Evolutionary conservation across 352 stramenopile species (phyloP).

Genomic region (Globisporangium abappressorium): DNA sequence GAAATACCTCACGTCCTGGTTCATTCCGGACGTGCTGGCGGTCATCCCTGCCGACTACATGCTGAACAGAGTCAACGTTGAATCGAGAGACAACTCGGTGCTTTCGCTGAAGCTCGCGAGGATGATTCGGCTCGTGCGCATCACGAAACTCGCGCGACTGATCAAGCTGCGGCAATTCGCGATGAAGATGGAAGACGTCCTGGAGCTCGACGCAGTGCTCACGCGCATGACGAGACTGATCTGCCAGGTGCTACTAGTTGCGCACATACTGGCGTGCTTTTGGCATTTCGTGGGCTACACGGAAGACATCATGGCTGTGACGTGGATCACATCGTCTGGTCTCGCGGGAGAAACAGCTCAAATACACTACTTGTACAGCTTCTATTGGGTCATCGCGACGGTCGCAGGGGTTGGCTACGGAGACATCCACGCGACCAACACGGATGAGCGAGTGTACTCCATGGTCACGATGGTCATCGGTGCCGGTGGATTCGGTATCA

Average conservation of each 20-base stretch:
- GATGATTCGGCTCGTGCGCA: constrained; percentile 57
- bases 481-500: constrained; percentile 70
- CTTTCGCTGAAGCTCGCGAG: constrained; percentile 64
- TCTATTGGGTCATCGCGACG: constrained; percentile 86
- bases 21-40: constrained; percentile 48
- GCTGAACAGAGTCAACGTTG: constrained; percentile 17
- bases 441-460: constrained; percentile 59
- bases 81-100: constrained; percentile 34
- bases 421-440: constrained; percentile 75
- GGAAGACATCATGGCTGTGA: constrained; percentile 26
- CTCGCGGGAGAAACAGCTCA: constrained; percentile 25
- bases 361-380: constrained; percentile 70
- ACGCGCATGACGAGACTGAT: constrained; percentile 61
- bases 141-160: constrained; percentile 67
- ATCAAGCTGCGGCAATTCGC: constrained; percentile 71
- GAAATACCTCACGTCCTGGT: constrained; percentile 60
- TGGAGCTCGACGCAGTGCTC: constrained; percentile 65
- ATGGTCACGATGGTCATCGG: constrained; percentile 76
- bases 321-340: constrained; percentile 41
- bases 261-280: constrained; percentile 75
- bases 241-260: constrained; percentile 62
- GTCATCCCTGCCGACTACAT: constrained; percentile 57
- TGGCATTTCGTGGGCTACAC: constrained; percentile 72
- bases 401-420: constrained; percentile 81
- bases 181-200: constrained; percentile 64